Evolutionary conservation across 257 asterid genomes (phyloP), one percentile per base, ranked within the genome.

Genomic region (Dorcoceras hygrometricum): DNA sequence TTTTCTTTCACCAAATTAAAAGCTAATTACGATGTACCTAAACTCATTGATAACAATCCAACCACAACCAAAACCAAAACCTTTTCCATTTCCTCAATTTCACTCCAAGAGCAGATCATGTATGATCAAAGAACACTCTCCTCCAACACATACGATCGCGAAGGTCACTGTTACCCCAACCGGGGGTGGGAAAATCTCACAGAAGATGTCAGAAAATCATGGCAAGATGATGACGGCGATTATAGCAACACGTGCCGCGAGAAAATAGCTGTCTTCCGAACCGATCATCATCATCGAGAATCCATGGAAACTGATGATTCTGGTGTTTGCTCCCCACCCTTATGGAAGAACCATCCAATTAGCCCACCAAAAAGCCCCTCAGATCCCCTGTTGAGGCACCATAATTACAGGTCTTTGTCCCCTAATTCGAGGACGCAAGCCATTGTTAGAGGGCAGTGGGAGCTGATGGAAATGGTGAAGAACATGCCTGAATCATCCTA

Each of bases 391-490:
- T 75, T 74, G 8, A 63, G 75, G 67, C 72, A 60, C 66, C 79
- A 69, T 34, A 57, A 19, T 26, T 59, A 66, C 59, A 34, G 82
- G 24, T 70, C 78, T 24, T 50, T 82, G 6, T 87, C 96, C 1
- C 84, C 87, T 23, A 73, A 76, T 23, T 81, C 96, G 0, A 78
- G 86, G 66, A 67, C 90, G n/a, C 81, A 81, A 5, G 96, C 95
- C n/a, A 90, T 90, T 46, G 90, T 81, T 0, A 81, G 84, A 62
- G 96, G 96, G 14, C 92, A 84, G 74, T 72, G 77, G 82, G 97
- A 90, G 57, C 96, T 88, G 4, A 90, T 90, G 97, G 97, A 90
- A 23, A 88, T 90, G 96, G 96, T 88, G 48, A 86, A 75, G 48
- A 78, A 77, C 70, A 87, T 90, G 96, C 95, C 96, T 4, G 96